Base-by-base conservation (phyloP, 1,284 basidiomycete species). In the Fistulinella cinereoalba region DNA sequence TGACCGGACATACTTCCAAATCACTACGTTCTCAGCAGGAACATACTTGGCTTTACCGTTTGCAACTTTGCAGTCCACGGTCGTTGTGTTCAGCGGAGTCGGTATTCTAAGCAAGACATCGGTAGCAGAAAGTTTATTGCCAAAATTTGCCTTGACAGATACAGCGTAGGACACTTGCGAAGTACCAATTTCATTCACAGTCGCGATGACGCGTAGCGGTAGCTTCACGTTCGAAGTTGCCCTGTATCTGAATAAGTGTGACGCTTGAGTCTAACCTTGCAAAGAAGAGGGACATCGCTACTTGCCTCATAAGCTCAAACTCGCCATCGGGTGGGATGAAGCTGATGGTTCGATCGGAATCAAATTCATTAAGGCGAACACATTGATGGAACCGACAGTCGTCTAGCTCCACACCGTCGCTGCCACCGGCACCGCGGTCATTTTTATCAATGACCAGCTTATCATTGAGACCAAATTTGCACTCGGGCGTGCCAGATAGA, bases 311-410 rank as follows among this genome's bases (percentile, higher is more conserved):
- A 33, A 99, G 76, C 69, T 99, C 97, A 62, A 99, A 99, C 66
- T 99, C 97, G 33, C 97, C 97, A 62, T 99, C 97, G 1, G 97
- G 97, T 1, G 97, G 97, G 39, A 99, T 87, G 67, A 99, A 99
- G 58, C 87, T 92, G 71, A 99, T 98, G 4, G 89, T 92, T 34
- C 96, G 79, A 52, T 86, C 88, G 13, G 88, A 85, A 64, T 98
- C 95, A 66, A 97, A 98, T 68, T 95, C 94, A 56, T 88, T 87
- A 33, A 99, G 72, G 49, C 92, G 83, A 33, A 99, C 97, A 68
- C 97, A 99, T 69, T 99, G 97, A 61, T 99, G 97, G 75, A 99
- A 99, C 52, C 92, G 90, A 67, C 96, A 98, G 64, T 99, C 96
- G 63, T 97, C 96, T 36, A 99, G 74, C 66, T 98, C 93, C 31